A percentile compares a stretch with the other conserved stretches of the same genome.
Conservation (phyloP, 352 stramenopile genomes). For the Pythium dissimile region DNA sequence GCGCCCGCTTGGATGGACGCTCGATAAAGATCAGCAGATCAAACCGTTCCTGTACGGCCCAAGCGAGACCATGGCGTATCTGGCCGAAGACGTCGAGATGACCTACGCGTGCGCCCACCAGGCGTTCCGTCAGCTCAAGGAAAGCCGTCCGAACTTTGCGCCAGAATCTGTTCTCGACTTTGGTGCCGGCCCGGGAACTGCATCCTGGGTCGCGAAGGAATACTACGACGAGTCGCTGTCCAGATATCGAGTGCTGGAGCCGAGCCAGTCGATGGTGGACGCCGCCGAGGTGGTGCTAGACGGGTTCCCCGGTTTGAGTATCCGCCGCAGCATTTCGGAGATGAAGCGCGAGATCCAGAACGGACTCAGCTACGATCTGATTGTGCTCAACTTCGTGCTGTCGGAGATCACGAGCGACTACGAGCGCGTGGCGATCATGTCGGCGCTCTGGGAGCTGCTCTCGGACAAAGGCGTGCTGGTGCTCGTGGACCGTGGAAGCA, state of each 20-base stretch:
- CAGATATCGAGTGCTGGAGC: slow-evolving; percentile 74
- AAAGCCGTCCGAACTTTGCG: slow-evolving; percentile 46
- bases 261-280: slow-evolving; percentile 85
- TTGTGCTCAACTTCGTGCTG: slow-evolving; percentile 72
- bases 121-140: slow-evolving; percentile 62
- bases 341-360: slow-evolving; percentile 73
- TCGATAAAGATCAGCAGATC: slow-evolving; percentile 65
- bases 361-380: slow-evolving; percentile 73
- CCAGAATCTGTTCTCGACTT: slow-evolving; percentile 77
- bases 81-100: slow-evolving; percentile 72
- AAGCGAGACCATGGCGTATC: slow-evolving; percentile 65
- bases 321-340: slow-evolving; percentile 66
- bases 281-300: slow-evolving; percentile 67
- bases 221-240: slow-evolving; percentile 60
- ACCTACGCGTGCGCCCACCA: slow-evolving; percentile 67
- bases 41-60: slow-evolving; percentile 65
- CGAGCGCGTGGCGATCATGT: slow-evolving; percentile 73
- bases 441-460: slow-evolving; percentile 76
- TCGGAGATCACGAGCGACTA: slow-evolving; percentile 83
- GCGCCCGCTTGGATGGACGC: slow-evolving; percentile 70
- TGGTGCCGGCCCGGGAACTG: slow-evolving; percentile 66
- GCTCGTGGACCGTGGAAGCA: slow-evolving; percentile 74
- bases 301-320: slow-evolving; percentile 67
- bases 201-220: slow-evolving; percentile 71
- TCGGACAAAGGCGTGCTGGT: slow-evolving; percentile 70